Evolutionary conservation across 257 asterid genomes (phyloP), one percentile per base, ranked within the genome.

Genomic region (Anisodus acutangulus): DNA sequence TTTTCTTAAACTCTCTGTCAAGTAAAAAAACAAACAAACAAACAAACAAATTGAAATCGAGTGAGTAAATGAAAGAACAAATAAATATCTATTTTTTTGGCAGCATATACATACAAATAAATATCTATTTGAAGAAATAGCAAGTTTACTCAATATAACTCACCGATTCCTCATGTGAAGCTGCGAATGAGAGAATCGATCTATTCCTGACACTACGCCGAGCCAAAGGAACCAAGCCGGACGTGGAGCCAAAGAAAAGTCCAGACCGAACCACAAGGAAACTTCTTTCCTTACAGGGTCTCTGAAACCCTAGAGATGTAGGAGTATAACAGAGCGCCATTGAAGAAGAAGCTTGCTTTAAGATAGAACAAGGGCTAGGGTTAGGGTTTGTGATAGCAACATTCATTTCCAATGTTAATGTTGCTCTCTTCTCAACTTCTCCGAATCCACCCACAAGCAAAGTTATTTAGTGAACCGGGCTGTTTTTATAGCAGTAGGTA

Each of bases 151-250:
- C 69, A 93, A 22, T 22, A 22, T 22, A 22, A 22, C 26, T 22
- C 26, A 22, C 98, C 91, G 98, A 90, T 43, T 94, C 98, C 83
- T 95, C 97, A 64, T 90, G 97, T 35, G 95, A 91, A 64, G 97
- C 93, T 43, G 98, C 95, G 47, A 88, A 87, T 0, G 92, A 87
- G 86, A 88, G 84, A 84, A 92, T 81, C 35, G 89, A 85, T 80
- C 91, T 91, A 66, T 84, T 88, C 84, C 92, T 85, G 16, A 84
- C 9, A 87, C 66, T 85, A 16, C 69, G 85, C 3, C 26, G 60
- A 58, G 80, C n/a, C n/a, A 45, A 45, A n/a, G 54, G 63, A 82
- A 55, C 19, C 11, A 43, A 51, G 85, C 26, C 26, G 26, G 26
- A 22, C 26, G 26, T 22, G 26, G 26, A 22, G 26, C 26, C 89